These are phyloP conservation scores for Prototheca wickerhamii DNA, from an alignment of 163 green algal species.

Conservation along the genomic window DNA sequence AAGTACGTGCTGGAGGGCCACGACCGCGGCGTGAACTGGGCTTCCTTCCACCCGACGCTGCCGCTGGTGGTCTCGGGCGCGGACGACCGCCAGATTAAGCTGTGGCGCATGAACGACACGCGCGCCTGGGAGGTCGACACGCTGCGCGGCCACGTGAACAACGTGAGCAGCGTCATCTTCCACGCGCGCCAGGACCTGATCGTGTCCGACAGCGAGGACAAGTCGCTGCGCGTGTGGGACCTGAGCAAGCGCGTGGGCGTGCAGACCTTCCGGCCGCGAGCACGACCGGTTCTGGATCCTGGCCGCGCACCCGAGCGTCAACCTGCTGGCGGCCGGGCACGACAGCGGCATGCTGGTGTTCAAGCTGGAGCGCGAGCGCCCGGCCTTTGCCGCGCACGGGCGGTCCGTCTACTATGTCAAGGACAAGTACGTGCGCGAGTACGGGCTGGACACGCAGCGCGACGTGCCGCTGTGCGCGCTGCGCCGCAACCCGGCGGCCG, in stretches of 20 bases:
- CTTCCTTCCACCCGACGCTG: slow-evolving; percentile 93
- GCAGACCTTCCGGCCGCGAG: slow-evolving; percentile 91
- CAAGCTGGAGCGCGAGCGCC: slow-evolving; percentile 97
- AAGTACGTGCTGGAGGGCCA: slow-evolving; percentile 99
- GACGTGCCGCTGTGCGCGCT: slow-evolving; percentile 90
- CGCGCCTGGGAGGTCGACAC: slow-evolving; percentile 99
- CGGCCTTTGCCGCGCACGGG: slow-evolving; percentile 72
- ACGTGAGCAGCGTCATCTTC: slow-evolving; percentile 99
- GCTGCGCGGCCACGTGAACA: slow-evolving; percentile 97
- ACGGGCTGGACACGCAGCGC: slow-evolving; percentile 73
- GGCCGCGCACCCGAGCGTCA: slow-evolving; percentile 91
- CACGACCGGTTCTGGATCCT: slow-evolving; percentile 98
- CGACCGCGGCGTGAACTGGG: slow-evolving; percentile 98
- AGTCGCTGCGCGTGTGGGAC: slow-evolving; percentile 97
- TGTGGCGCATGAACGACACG: slow-evolving; percentile 99
- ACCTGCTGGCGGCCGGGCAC: slow-evolving; percentile 95
- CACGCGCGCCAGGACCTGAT: slow-evolving; percentile 93
- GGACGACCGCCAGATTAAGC: slow-evolving; percentile 97
- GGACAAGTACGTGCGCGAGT: slow-evolving; percentile 88
- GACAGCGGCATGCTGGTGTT: slow-evolving; percentile 99
- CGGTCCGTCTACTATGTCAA: slow-evolving; percentile 39
- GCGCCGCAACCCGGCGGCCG: slow-evolving; percentile 43
- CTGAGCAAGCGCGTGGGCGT: slow-evolving; percentile 94
- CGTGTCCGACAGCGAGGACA: slow-evolving; percentile 97
- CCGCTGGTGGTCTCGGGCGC: slow-evolving; percentile 96